Evolutionary conservation across 345 rosid species (phyloP).

Genomic region (Euphorbia pulcherrima): DNA sequence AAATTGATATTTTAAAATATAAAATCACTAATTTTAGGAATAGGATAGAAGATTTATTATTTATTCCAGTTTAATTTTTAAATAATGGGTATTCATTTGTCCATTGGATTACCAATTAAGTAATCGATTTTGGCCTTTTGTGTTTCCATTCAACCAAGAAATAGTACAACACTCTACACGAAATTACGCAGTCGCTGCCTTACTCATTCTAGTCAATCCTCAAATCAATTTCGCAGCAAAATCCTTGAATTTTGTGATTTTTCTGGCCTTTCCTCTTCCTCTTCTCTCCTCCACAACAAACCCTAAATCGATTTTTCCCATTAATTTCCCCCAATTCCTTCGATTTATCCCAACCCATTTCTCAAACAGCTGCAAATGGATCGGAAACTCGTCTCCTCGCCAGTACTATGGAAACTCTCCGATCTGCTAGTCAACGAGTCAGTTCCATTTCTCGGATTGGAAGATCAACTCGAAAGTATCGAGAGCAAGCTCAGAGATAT

Average conservation of each 20-base stretch:
- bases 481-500: constrained; percentile 13
- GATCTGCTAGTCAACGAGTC: constrained; percentile 15
- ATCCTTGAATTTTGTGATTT: not conserved
- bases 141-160: too few species aligned
- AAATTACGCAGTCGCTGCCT: too few species aligned
- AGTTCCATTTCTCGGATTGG: constrained; percentile 5
- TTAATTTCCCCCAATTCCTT: not conserved
- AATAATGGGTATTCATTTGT: too few species aligned
- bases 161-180: too few species aligned
- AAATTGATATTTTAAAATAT: too few species aligned
- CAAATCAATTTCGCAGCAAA: not conserved
- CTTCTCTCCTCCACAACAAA: not conserved
- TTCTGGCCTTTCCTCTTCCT: not conserved
- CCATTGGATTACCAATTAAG: too few species aligned
- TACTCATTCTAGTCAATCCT: too few species aligned
- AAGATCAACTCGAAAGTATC: constrained; percentile 13
- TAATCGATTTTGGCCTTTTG: too few species aligned
- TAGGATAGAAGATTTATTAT: too few species aligned
- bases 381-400: constrained; percentile 13
- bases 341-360: not conserved
- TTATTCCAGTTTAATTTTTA: too few species aligned
- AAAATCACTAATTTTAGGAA: too few species aligned
- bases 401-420: constrained; percentile 11
- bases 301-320: not conserved
- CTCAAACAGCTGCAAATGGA: not conserved